phyloP scores from a whole-genome alignment of 2,329 filamentous ascomycete species.

The Triangularia verruculosa region DNA sequence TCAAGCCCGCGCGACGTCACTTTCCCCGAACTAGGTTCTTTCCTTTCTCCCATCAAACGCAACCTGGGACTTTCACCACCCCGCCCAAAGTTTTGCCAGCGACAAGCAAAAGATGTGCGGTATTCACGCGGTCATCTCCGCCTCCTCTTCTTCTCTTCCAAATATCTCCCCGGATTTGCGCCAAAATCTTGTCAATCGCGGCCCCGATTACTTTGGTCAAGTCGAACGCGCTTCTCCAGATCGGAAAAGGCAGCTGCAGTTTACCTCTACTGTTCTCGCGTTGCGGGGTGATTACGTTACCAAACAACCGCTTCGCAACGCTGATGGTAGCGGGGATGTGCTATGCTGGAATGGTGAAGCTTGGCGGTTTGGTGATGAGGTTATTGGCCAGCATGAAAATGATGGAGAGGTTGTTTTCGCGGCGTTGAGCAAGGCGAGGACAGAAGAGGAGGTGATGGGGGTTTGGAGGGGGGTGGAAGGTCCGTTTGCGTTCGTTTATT shows the following conservation, averaged over 20 bases:
- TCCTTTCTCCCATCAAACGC: neutral
- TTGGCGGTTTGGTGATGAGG: conserved; percentile 65
- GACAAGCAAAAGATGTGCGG: conserved; percentile 51
- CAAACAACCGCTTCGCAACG: conserved; percentile 68
- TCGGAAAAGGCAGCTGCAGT: conserved; percentile 47
- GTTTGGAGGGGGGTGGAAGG: conserved; percentile 65
- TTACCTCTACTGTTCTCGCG: conserved; percentile 84
- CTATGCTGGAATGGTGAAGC: conserved; percentile 98
- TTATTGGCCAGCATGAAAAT: conserved; percentile 65
- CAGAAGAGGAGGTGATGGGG: conserved; percentile 42
- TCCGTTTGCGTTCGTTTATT: conserved; percentile 87
- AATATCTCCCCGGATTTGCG: conserved; percentile 39
- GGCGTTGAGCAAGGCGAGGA: conserved; percentile 42
- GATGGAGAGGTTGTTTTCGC: conserved; percentile 71
- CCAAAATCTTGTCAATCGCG: conserved; percentile 51
- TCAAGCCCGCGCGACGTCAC: neutral
- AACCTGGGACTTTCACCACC: neutral
- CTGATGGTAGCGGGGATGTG: conserved; percentile 54
- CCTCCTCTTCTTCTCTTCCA: conserved; percentile 25
- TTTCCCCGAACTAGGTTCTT: neutral
- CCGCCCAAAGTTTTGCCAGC: neutral
- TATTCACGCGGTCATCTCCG: conserved; percentile 53
- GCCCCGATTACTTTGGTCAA: conserved; percentile 57
- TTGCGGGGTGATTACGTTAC: conserved; percentile 73
- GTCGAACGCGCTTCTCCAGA: conserved; percentile 34